These are phyloP conservation scores for Penicillium antarcticum DNA, from an alignment of 495 filamentous ascomycete genomes.

Conservation along the genomic window DNA sequence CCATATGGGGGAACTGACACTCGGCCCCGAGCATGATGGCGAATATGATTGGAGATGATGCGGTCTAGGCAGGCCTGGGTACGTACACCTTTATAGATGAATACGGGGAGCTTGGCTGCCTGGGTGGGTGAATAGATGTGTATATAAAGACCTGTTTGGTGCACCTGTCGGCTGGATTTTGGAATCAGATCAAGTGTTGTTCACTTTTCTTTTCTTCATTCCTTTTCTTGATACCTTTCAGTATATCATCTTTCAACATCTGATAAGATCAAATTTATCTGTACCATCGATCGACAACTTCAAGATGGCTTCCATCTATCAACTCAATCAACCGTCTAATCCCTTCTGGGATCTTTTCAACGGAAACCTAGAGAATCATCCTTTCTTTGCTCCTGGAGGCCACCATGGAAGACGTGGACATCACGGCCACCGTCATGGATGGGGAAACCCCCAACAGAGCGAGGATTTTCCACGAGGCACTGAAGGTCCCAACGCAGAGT, in stretches of 20 bases:
- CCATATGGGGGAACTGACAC: not conserved
- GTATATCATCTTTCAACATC: not conserved
- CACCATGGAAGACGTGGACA: constrained; percentile 10
- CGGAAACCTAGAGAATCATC: constrained; percentile 32
- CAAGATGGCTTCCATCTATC: constrained; percentile 35
- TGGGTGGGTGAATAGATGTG: not conserved
- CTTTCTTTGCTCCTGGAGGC: constrained; percentile 32
- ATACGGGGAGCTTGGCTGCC: not conserved
- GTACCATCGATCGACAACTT: not conserved
- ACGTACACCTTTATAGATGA: not conserved
- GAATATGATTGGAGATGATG: not conserved
- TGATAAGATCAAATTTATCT: not conserved
- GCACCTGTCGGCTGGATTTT: not conserved
- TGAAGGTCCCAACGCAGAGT: constrained; percentile 3
- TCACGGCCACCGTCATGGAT: constrained; percentile 3
- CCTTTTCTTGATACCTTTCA: not conserved
- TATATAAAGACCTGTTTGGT: not conserved
- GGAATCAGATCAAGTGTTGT: not conserved
- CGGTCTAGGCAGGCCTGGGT: not conserved
- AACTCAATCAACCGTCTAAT: constrained; percentile 32
- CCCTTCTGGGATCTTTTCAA: constrained; percentile 36
- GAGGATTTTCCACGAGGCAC: not conserved
- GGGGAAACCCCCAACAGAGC: not conserved
- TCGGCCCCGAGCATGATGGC: constrained; percentile 1
- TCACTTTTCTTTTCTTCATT: not conserved